Evolutionary conservation across 257 asterid genomes (phyloP), one percentile per base, ranked within the genome.

Genomic region (Agastache rugosa): DNA sequence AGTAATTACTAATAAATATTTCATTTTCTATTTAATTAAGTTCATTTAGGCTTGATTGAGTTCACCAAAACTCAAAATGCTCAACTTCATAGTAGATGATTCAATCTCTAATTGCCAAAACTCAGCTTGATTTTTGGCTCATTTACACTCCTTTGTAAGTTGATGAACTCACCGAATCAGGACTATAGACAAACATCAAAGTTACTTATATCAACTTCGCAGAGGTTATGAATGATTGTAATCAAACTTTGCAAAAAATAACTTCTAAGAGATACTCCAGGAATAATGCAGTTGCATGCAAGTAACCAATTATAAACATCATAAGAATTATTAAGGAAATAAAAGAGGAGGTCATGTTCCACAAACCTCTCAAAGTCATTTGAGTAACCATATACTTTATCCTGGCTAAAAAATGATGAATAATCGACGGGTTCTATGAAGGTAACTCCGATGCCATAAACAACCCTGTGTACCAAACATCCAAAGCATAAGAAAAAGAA

Each of bases 331-430:
- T 2, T 37, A 59, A 56, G n/a, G 50, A 42, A 51, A 60, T 31
- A 45, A 50, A 56, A 6, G 67, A 45, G 37, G 34, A 41, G 34
- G 15, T 55, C 55, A 65, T 60, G 58, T 58, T 63, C 35, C 45
- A 81, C 87, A n/a, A 60, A 90, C 97, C 96, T 85, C 80, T 92
- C 96, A 69, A 92, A 88, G 78, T 92, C 97, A 76, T 90, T 82
- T 76, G 88, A 42, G 79, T 59, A 84, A 72, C 97, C 96, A 53
- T 90, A 92, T 56, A 90, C 84, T 76, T 73, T 82, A 55, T 85
- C 89, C 0, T 77, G 87, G 86, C 83, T 84, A 77, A 92, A 92
- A 42, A 90, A 82, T 29, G 93, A 81, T 35, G 97, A 88, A 83
- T 90, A 85, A 79, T 85, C 62, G 66, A 90, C 58, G 69, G 96